Percentiles rank a stretch among this genome's conserved stretches.
Conservation (phyloP, 2,329 filamentous ascomycete genomes). For the Xylariaceae sp. region DNA sequence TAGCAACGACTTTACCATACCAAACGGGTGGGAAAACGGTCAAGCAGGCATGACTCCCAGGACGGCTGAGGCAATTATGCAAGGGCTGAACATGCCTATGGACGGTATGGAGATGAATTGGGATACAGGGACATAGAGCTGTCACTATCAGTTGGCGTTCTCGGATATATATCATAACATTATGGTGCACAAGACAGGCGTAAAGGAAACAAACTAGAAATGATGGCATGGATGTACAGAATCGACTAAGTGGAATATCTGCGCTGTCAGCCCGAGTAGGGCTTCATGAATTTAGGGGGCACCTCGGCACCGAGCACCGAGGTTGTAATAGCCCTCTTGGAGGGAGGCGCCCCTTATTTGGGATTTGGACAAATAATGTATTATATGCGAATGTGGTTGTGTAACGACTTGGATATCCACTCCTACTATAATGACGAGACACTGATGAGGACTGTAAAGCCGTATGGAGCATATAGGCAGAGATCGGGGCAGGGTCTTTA, state of each 20-base stretch:
- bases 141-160: neutral
- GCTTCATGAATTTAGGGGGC: neutral
- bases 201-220: neutral
- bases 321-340: constrained; percentile 2
- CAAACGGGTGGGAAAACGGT: constrained; percentile 52
- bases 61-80: constrained; percentile 59
- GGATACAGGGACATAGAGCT: constrained; percentile 44
- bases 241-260: neutral
- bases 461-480: neutral
- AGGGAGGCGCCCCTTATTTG: neutral
- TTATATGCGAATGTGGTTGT: neutral
- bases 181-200: neutral
- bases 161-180: neutral
- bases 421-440: constrained; percentile 2
- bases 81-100: constrained; percentile 61
- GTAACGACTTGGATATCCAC: constrained; percentile 14
- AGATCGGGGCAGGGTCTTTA: too few species aligned
- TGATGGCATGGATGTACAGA: neutral
- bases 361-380: neutral
- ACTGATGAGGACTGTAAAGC: neutral
- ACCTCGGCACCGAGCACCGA: constrained; percentile 11
- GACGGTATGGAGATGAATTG: constrained; percentile 64
- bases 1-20: constrained; percentile 49
- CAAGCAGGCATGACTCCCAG: constrained; percentile 59
- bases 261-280: neutral